Percentiles rank a stretch among this genome's conserved stretches.
phyloP scores from a whole-genome alignment of 345 rosid species.

The Boechera retrofracta region DNA sequence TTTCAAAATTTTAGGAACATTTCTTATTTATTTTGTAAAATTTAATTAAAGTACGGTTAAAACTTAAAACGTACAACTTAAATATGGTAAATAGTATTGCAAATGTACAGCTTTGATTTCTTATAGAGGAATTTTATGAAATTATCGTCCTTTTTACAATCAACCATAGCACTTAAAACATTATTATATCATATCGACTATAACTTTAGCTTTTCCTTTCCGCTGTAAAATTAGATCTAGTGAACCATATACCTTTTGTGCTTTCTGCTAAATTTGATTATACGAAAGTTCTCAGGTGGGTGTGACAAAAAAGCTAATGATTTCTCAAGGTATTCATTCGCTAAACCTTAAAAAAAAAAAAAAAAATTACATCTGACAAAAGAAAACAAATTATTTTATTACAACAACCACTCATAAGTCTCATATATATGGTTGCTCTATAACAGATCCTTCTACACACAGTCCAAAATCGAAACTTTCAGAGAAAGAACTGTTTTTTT shows the following conservation, averaged over 20 bases:
- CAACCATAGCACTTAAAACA: too few relatives aligned
- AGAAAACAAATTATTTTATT: slow-evolving; percentile 22
- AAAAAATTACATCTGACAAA: slow-evolving; percentile 15
- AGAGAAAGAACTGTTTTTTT: neutral
- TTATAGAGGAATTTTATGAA: too few relatives aligned
- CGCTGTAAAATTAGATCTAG: neutral
- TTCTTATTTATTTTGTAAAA: too few relatives aligned
- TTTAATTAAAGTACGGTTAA: too few relatives aligned
- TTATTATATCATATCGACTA: too few relatives aligned
- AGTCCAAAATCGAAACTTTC: neutral
- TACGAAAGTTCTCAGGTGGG: slow-evolving; percentile 47
- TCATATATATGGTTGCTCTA: slow-evolving; percentile 25
- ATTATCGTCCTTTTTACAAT: too few relatives aligned
- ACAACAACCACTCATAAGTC: slow-evolving; percentile 24
- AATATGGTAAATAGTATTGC: too few relatives aligned
- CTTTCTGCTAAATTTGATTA: slow-evolving; percentile 48
- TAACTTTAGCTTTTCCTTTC: slow-evolving; percentile 26
- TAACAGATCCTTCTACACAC: slow-evolving; percentile 20
- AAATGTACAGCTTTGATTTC: too few relatives aligned
- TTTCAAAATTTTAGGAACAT: too few relatives aligned
- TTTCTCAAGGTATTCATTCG: slow-evolving; percentile 29
- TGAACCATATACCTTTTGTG: slow-evolving; percentile 28
- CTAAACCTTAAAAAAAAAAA: slow-evolving; percentile 37
- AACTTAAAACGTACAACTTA: too few relatives aligned
- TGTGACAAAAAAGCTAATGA: slow-evolving; percentile 29